These are phyloP conservation scores for Thalassiosira livingstoniorum DNA, from an alignment of 352 stramenopile genomes.

Conservation along the genomic window DNA sequence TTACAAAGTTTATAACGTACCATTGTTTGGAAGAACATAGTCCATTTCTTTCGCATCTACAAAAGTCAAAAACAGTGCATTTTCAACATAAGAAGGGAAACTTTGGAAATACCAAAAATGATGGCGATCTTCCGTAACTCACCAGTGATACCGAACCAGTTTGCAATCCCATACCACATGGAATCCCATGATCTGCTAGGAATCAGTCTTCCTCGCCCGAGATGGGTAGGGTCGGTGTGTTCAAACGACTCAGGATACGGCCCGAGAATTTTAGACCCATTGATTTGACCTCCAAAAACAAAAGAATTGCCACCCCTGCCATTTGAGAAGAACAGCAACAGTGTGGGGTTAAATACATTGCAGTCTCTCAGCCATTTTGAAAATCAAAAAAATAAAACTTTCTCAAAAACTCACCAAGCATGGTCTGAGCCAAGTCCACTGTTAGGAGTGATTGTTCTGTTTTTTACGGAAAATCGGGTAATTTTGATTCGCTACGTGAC, in stretches of 20 bases:
- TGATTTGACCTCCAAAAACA: constrained; percentile 58
- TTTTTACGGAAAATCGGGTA: not conserved
- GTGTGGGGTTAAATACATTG: too few species aligned
- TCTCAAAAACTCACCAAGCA: not conserved
- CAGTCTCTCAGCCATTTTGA: too few species aligned
- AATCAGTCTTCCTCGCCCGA: constrained; percentile 36
- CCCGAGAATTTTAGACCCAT: constrained; percentile 61
- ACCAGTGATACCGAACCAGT: constrained; percentile 66
- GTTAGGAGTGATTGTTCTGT: constrained; percentile 30
- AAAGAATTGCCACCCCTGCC: constrained; percentile 57
- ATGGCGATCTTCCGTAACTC: not conserved
- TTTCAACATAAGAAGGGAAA: too few species aligned
- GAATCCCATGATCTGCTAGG: constrained; percentile 38
- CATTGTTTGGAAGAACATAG: constrained; percentile 61
- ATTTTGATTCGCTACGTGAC: not conserved
- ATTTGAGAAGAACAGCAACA: constrained; percentile 3
- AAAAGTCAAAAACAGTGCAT: too few species aligned
- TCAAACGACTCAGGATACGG: constrained; percentile 57
- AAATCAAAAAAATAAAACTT: too few species aligned
- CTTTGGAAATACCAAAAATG: too few species aligned
- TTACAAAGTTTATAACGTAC: constrained; percentile 2
- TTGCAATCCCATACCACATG: constrained; percentile 53
- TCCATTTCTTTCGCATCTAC: constrained; percentile 35
- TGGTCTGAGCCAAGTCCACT: constrained; percentile 17
- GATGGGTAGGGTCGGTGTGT: constrained; percentile 31